Conservation (phyloP, 78 protist genomes). For the Guillardia theta region DNA sequence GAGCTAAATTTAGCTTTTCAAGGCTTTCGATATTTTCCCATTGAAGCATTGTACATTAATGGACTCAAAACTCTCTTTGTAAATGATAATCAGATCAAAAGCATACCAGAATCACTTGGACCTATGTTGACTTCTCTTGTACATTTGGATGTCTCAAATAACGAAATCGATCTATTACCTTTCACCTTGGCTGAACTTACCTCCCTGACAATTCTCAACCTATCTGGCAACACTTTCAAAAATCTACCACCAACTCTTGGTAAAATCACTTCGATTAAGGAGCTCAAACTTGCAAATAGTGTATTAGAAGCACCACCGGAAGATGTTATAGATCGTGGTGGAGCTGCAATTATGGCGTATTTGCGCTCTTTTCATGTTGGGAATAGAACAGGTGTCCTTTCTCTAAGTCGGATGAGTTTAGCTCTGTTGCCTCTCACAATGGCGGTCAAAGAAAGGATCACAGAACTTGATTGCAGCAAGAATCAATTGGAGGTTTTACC, state of each 20-base stretch:
- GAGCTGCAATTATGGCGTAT: not conserved
- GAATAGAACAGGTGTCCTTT: not conserved
- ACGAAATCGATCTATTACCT: not conserved
- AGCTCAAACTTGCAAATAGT: not conserved
- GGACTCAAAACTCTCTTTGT: not conserved
- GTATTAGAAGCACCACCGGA: not conserved
- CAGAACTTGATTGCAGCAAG: not conserved
- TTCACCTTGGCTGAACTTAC: not conserved
- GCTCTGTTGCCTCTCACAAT: not conserved
- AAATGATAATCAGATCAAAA: not conserved
- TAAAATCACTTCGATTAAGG: not conserved
- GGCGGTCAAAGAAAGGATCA: constrained; percentile 7
- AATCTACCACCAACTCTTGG: not conserved
- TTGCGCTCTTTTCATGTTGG: not conserved
- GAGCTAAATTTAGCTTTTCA: not conserved
- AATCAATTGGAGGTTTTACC: not conserved
- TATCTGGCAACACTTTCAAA: not conserved
- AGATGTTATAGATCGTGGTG: not conserved
- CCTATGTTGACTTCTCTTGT: not conserved
- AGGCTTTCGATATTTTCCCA: not conserved
- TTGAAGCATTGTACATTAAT: not conserved
- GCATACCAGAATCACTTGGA: not conserved
- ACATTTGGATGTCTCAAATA: not conserved
- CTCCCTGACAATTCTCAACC: not conserved
- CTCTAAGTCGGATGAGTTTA: not conserved